Evolutionary conservation across 2,329 filamentous ascomycete species (phyloP), one percentile per base, ranked within the genome.

Genomic region (Akanthomyces uredinophilus): DNA sequence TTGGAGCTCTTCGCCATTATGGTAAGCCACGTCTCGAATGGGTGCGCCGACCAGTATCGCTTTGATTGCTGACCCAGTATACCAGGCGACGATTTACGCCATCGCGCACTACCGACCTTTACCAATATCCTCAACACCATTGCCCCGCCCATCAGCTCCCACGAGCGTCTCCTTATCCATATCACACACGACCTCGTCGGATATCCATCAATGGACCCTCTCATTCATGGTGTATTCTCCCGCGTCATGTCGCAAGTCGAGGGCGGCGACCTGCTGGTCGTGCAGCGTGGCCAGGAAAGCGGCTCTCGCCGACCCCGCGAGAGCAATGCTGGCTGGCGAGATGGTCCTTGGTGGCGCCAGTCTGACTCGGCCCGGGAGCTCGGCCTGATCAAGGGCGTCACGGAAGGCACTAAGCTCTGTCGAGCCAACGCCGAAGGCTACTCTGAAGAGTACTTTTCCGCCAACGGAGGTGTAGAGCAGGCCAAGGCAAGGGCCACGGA

Each of bases 231-330:
- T 63, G 92, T 95, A 66, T 99, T 99, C 79, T 90, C 90, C 61
- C 88, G 92, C 59, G 93, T 99, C 70, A 99, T 99, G 95, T 86
- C 92, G n/a, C 95, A 99, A 78, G 95, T 99, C 51, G 95, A 99
- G 77, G 95, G 95, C 66, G 95, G 95, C 61, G 95, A 98, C 70
- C 82, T 99, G 20, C 83, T 98, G 60, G 95, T 99, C 61, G 87
- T 98, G 64, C 95, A 99, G 77, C 90, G 93, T 43, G 95, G 95
- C 22, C 90, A 92, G 64, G 95, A 98, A 76, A 91, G 88, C 54
- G 85, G 87, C 52, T 87, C 87, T 51, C 85, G 87, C 49, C 83
- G 83, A 47, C 86, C 86, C 80, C 63, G 79, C 29, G 84, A 87
- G 57, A 79, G 78, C 20, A 78, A 80, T 32, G 81, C 83, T 43